Evolutionary conservation across 176 grass and related monocot genomes (phyloP).

Genomic region (maize (Zea mays)): Zm-B73-REFERENCE-NAM-5.0 NC_050099.1:30045501-30046000

Average conservation of each 20-base stretch:
- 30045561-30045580: constrained; percentile 96
- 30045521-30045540: constrained; percentile 83
- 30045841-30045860: constrained; percentile 62
- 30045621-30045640: constrained; percentile 81
- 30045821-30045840: constrained; percentile 98
- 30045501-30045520: constrained; percentile 82
- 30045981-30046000: constrained; percentile 99
- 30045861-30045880: background rate
- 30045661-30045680: constrained; percentile 87
- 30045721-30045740: background rate
- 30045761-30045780: constrained; percentile 79
- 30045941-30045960: constrained; percentile 94
- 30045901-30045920: background rate
- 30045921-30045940: constrained; percentile 75
- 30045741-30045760: constrained; percentile 75
- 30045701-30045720: background rate
- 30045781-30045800: constrained; percentile 93
- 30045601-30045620: constrained; percentile 81
- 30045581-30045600: constrained; percentile 87
- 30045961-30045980: constrained; percentile 96
- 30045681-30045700: background rate
- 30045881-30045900: constrained; percentile 11
- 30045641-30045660: constrained; percentile 84
- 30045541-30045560: constrained; percentile 95
- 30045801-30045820: constrained; percentile 96